phyloP scores from a whole-genome alignment of 305 asterid species.

The Fraxinus angustifolia region DNA sequence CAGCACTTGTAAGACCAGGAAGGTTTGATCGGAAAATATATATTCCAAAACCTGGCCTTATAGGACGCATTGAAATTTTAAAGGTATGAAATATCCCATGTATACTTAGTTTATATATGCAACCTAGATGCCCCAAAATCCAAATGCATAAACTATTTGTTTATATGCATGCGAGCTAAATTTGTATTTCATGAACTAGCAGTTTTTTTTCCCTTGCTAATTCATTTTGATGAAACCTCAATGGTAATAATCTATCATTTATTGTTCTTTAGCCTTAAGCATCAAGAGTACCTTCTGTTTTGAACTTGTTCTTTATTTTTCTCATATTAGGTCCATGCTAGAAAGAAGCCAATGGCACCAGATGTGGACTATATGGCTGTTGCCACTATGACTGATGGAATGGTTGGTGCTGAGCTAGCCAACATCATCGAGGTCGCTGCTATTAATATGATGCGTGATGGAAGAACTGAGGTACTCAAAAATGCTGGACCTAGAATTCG shows the following conservation, averaged over 20 bases:
- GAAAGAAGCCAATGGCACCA: slow-evolving; percentile 88
- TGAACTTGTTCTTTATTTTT: slow-evolving; percentile 5
- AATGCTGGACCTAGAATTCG: background rate
- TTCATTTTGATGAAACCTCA: slow-evolving; percentile 2
- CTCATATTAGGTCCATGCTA: slow-evolving; percentile 79
- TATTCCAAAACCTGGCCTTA: slow-evolving; percentile 91
- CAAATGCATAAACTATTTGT: background rate
- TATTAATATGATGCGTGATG: slow-evolving; percentile 89
- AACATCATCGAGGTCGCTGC: slow-evolving; percentile 96
- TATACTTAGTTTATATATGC: slow-evolving; percentile 2
- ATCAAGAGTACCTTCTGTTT: slow-evolving; percentile 4
- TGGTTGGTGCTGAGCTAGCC: slow-evolving; percentile 99
- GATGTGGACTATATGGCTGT: slow-evolving; percentile 89
- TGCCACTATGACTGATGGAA: slow-evolving; percentile 83
- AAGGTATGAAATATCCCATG: slow-evolving; percentile 46
- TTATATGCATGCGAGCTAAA: background rate
- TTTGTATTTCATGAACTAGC: background rate
- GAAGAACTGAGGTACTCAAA: slow-evolving; percentile 74
- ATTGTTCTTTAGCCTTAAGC: slow-evolving; percentile 4
- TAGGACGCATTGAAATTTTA: slow-evolving; percentile 85
- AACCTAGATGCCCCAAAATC: background rate
- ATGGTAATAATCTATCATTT: background rate
- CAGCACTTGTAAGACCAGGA: slow-evolving; percentile 98
- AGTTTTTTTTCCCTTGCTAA: background rate
- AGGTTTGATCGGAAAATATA: slow-evolving; percentile 86